Base-by-base conservation (phyloP, 2,329 filamentous ascomycete genomes). In the Stemphylium vesicarium region DNA sequence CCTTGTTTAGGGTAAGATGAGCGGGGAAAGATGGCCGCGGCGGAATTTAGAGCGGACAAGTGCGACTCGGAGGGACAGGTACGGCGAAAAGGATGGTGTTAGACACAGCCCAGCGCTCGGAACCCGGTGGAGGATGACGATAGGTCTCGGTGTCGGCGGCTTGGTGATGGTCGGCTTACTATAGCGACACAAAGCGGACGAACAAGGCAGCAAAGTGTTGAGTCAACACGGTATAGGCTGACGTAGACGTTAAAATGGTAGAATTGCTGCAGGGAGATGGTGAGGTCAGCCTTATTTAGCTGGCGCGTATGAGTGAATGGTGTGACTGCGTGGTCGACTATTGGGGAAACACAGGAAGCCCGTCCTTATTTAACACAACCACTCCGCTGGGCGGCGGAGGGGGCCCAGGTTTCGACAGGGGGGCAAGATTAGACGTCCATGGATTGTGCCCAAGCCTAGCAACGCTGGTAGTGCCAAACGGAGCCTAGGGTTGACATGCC, bases 371-470 rank as follows among this genome's bases (percentile, higher is more conserved):
- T 68, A 67, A 65, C 43, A 57, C 63, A 53, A 43, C 67, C 67
- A 62, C 59, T 56, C 41, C 54, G 65, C 64, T 71, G 68, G 70
- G 71, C 69, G 56, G 62, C 63, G 57, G 62, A 66, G 57, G 53
- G 57, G 65, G 45, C 36, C 46, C 18, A 49, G 56, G 56, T 36
- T 41, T 59, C 42, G 57, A 62, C 62, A 65, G 63, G 57, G 68
- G 64, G 37, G 52, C 53, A 61, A 61, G 52, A 31, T 49, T 29
- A 29, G 32, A 47, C 56, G 32, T 50, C 54, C 49, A 57, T 56
- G 53, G 48, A 44, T 42, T 41, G 43, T 41, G 48, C 53, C 57
- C 50, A 59, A 54, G 48, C 47, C 42, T 26, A 44, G 49, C 46
- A 50, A 59, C 47, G 56, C 54, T 53, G 40, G 45, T 49, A 54